A percentile compares a stretch with the other conserved stretches of the same genome.
These are phyloP conservation scores for Exophiala xenobiotica DNA, from an alignment of 2,329 filamentous ascomycete genomes.

Conservation along the genomic window DNA sequence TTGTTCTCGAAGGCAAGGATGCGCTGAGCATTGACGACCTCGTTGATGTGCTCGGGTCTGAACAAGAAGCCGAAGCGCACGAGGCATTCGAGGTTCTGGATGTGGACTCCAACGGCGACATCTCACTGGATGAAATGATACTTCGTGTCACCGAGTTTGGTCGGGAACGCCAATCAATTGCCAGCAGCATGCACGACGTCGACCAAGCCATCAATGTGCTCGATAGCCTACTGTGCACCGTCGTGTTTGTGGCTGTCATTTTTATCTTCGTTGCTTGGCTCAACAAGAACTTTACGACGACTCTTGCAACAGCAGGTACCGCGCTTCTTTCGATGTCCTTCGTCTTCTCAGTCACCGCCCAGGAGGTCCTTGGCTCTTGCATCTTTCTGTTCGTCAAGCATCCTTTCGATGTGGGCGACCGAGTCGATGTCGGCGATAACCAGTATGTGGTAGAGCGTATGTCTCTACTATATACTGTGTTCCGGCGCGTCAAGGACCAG, in stretches of 20 bases:
- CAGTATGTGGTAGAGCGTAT: constrained; percentile 87
- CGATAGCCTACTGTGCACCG: constrained; percentile 77
- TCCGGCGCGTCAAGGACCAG: constrained; percentile 77
- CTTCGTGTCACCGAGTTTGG: constrained; percentile 81
- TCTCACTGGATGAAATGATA: constrained; percentile 93
- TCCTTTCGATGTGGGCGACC: constrained; percentile 92
- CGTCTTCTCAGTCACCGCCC: constrained; percentile 85
- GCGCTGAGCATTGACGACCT: constrained; percentile 78
- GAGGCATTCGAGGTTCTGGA: constrained; percentile 82
- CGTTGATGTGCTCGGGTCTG: constrained; percentile 77
- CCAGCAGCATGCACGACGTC: constrained; percentile 94
- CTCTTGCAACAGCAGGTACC: constrained; percentile 85
- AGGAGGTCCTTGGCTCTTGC: constrained; percentile 96
- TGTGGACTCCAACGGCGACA: constrained; percentile 85
- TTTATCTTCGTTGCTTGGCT: constrained; percentile 91
- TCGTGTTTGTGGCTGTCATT: constrained; percentile 76
- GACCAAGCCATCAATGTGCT: constrained; percentile 90
- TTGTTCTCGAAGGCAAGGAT: constrained; percentile 86
- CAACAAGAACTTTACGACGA: constrained; percentile 79
- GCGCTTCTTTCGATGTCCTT: constrained; percentile 94
- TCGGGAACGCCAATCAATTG: constrained; percentile 82
- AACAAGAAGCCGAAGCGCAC: constrained; percentile 73
- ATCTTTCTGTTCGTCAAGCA: constrained; percentile 99
- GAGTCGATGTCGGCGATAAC: constrained; percentile 72
- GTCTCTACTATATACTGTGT: constrained; percentile 88